These are phyloP conservation scores for Ilyonectria mors-panacis DNA, from an alignment of 2,329 filamentous ascomycete genomes.

Conservation along the genomic window DNA sequence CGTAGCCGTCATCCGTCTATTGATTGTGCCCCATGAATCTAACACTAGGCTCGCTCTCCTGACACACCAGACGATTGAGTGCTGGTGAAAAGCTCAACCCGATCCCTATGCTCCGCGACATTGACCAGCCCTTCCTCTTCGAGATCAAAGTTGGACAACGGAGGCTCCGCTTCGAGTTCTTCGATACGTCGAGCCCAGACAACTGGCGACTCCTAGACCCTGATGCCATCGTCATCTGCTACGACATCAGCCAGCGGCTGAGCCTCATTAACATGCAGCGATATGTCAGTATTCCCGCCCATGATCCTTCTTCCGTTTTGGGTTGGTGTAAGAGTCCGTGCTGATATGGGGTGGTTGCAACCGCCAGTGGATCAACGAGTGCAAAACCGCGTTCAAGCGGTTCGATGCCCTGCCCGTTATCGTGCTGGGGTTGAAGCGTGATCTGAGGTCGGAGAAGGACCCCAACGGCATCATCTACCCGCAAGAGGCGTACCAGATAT, in stretches of 20 bases:
- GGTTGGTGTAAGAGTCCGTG: neutral
- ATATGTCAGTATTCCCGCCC: slow-evolving; percentile 59
- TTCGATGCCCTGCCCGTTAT: slow-evolving; percentile 68
- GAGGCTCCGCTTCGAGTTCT: slow-evolving; percentile 71
- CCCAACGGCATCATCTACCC: slow-evolving; percentile 74
- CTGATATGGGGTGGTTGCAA: neutral
- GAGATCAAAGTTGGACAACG: slow-evolving; percentile 60
- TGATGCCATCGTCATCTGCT: slow-evolving; percentile 72
- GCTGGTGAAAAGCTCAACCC: slow-evolving; percentile 58
- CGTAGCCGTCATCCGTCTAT: slow-evolving; percentile 49
- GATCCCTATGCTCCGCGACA: slow-evolving; percentile 68
- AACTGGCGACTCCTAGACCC: slow-evolving; percentile 72
- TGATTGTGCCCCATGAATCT: slow-evolving; percentile 21
- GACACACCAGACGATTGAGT: slow-evolving; percentile 65
- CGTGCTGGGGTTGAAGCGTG: slow-evolving; percentile 73
- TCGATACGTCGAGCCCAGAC: slow-evolving; percentile 71
- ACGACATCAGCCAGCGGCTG: slow-evolving; percentile 72
- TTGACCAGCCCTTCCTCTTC: slow-evolving; percentile 73
- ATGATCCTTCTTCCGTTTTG: neutral
- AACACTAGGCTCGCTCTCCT: slow-evolving; percentile 26
- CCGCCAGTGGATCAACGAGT: slow-evolving; percentile 71
- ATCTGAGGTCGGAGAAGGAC: slow-evolving; percentile 70
- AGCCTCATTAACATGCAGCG: slow-evolving; percentile 72
- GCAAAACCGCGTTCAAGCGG: slow-evolving; percentile 63
- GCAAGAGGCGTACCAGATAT: slow-evolving; percentile 70